Evolutionary conservation across 768 basidiomycete genomes (phyloP).

Genomic region (Podaxis sp.): DNA sequence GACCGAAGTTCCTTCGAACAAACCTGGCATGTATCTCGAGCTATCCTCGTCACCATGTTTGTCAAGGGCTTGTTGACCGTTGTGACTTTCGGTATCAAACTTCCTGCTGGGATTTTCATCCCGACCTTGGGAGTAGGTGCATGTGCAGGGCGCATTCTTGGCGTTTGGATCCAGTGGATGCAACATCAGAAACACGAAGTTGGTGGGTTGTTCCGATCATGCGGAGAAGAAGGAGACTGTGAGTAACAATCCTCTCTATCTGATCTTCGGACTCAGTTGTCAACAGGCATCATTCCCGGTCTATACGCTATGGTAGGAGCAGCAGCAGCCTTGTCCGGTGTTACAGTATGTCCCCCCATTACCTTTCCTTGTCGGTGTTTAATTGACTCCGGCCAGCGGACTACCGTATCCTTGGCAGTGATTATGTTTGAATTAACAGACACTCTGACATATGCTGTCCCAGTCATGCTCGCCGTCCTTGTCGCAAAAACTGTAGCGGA

Average conservation of each 20-base stretch:
- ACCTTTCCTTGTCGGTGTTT: not conserved
- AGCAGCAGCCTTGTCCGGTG: constrained; percentile 91
- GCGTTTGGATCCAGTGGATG: constrained; percentile 75
- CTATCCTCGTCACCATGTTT: constrained; percentile 74
- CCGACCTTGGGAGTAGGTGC: constrained; percentile 95
- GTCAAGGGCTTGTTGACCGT: constrained; percentile 81
- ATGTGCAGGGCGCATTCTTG: constrained; percentile 86
- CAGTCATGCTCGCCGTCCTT: constrained; percentile 84
- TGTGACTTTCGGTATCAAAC: constrained; percentile 89
- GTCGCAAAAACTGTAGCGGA: constrained; percentile 91
- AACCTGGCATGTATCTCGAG: constrained; percentile 59
- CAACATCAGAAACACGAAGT: constrained; percentile 58
- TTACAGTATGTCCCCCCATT: constrained; percentile 59
- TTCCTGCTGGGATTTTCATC: constrained; percentile 95
- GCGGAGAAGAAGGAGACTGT: constrained; percentile 66
- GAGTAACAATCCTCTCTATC: constrained; percentile 22
- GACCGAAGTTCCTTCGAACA: constrained; percentile 54
- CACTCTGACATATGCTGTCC: constrained; percentile 88
- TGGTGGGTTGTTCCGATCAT: constrained; percentile 59
- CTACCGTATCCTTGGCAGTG: constrained; percentile 91
- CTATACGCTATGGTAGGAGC: constrained; percentile 97
- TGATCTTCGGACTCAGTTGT: not conserved
- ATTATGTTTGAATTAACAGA: constrained; percentile 96
- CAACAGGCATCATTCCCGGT: constrained; percentile 71
- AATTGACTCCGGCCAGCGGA: constrained; percentile 46